Evolutionary conservation across 2,329 filamentous ascomycete species (phyloP).

Genomic region (Botryosphaeria agaves): DNA sequence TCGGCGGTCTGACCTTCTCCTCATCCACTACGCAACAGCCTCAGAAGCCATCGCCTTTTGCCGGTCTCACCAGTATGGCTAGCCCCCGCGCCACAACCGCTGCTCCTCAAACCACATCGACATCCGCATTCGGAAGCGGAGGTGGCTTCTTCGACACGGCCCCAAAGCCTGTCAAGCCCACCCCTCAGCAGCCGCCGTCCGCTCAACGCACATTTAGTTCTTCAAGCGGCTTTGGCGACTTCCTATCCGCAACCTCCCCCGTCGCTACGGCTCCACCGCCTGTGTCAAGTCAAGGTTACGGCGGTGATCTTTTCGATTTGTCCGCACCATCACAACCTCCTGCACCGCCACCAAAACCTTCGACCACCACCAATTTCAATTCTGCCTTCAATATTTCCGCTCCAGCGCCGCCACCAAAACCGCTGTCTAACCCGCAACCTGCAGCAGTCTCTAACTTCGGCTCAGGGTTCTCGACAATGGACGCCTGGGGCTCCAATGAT

Average conservation of each 20-base stretch:
- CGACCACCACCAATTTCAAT: conserved; percentile 23
- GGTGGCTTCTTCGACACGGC: conserved; percentile 72
- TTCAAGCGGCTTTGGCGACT: conserved; percentile 32
- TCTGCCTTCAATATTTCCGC: conserved; percentile 73
- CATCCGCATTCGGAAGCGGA: conserved; percentile 39
- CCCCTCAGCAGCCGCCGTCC: conserved; percentile 12
- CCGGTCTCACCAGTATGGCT: conserved; percentile 39
- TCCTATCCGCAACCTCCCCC: conserved; percentile 47
- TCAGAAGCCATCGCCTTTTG: conserved; percentile 46
- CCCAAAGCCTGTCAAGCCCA: conserved; percentile 30
- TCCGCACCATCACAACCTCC: conserved; percentile 29
- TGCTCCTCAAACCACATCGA: conserved; percentile 9
- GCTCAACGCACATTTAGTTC: conserved; percentile 28
- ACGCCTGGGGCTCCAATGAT: conserved; percentile 70
- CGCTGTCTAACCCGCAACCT: conserved; percentile 11
- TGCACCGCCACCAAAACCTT: conserved; percentile 16
- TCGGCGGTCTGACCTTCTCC: conserved; percentile 49
- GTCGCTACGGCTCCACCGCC: conserved; percentile 23
- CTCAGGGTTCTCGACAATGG: conserved; percentile 35
- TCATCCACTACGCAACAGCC: conserved; percentile 27
- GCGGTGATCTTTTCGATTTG: conserved; percentile 73
- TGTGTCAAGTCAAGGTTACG: conserved; percentile 30
- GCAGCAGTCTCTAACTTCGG: conserved; percentile 18
- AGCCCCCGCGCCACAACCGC: conserved; percentile 27
- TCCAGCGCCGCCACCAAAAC: conserved; percentile 22